Conservation (phyloP, 352 stramenopile genomes). For the Blastocystis sp. region DNA sequence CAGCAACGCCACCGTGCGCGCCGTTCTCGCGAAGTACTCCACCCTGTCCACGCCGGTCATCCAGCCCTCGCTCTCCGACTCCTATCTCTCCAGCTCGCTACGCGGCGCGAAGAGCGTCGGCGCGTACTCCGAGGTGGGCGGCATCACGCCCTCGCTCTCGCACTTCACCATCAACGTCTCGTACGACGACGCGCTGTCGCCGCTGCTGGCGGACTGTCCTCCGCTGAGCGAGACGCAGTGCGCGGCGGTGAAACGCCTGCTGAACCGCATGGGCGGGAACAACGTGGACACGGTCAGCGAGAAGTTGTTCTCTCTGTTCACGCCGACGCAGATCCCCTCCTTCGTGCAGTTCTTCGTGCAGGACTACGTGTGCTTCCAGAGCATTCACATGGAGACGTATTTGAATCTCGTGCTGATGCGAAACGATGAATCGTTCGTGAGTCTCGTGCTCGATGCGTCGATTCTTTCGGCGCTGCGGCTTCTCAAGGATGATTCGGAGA, state of each 20-base stretch:
- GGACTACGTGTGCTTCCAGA: background rate
- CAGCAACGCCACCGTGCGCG: background rate
- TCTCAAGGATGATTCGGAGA: background rate
- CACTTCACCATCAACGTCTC: background rate
- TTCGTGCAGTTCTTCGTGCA: conserved; percentile 15
- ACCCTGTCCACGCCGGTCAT: background rate
- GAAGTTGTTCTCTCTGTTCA: background rate
- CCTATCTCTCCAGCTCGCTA: background rate
- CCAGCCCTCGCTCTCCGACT: too few relatives aligned
- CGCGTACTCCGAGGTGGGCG: background rate
- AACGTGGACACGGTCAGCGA: conserved; percentile 8
- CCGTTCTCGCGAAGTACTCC: background rate
- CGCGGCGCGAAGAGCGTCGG: background rate
- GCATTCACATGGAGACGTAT: background rate
- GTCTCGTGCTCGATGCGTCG: conserved; percentile 13
- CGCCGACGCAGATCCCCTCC: background rate
- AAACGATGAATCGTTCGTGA: background rate
- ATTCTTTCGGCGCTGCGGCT: background rate
- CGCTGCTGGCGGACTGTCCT: background rate
- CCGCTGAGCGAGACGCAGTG: background rate
- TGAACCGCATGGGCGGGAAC: conserved; percentile 43
- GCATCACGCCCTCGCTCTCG: background rate
- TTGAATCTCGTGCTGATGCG: background rate
- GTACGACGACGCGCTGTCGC: background rate
- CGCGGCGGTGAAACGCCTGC: background rate